A percentile compares a stretch with the other conserved stretches of the same genome.
phyloP scores from a whole-genome alignment of 148 eudicot species.

The Pharnaceum exiguum region DNA sequence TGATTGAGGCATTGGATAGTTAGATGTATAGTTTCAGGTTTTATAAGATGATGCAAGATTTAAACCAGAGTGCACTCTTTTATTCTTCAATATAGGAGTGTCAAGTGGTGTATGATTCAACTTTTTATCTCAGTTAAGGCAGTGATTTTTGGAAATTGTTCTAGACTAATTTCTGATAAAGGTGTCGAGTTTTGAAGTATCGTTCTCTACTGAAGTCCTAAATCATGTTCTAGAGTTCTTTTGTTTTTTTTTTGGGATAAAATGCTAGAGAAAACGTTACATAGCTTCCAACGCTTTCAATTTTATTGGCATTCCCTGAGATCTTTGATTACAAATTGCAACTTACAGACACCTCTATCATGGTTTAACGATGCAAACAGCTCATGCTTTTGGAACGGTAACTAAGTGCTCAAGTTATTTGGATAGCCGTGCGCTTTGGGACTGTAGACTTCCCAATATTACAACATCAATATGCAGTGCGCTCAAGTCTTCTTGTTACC shows the following conservation, averaged over 20 bases:
- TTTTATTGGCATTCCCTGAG: background rate
- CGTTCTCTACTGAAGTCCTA: background rate
- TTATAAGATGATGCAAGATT: too few species aligned
- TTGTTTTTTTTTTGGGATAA: background rate
- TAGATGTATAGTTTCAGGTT: too few species aligned
- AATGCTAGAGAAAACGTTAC: too few species aligned
- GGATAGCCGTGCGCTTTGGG: constrained; percentile 31
- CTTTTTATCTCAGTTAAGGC: too few species aligned
- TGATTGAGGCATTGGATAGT: too few species aligned
- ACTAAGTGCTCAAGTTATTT: constrained; percentile 29
- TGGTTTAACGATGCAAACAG: constrained; percentile 64
- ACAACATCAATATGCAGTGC: constrained; percentile 23
- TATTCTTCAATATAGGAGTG: too few species aligned
- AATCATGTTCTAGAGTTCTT: background rate
- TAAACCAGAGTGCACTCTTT: too few species aligned
- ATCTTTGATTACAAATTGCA: constrained; percentile 8
- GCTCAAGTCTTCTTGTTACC: constrained; percentile 20
- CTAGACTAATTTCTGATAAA: too few species aligned
- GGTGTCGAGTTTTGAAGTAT: background rate
- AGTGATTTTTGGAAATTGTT: too few species aligned
- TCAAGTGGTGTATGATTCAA: too few species aligned
- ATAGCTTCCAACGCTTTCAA: background rate
- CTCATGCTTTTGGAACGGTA: constrained; percentile 36
- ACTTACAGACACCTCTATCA: constrained; percentile 29
- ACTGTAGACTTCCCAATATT: constrained; percentile 30